Evolutionary conservation across 306 rosid species (phyloP).

Genomic region (Pueraria montana): DNA sequence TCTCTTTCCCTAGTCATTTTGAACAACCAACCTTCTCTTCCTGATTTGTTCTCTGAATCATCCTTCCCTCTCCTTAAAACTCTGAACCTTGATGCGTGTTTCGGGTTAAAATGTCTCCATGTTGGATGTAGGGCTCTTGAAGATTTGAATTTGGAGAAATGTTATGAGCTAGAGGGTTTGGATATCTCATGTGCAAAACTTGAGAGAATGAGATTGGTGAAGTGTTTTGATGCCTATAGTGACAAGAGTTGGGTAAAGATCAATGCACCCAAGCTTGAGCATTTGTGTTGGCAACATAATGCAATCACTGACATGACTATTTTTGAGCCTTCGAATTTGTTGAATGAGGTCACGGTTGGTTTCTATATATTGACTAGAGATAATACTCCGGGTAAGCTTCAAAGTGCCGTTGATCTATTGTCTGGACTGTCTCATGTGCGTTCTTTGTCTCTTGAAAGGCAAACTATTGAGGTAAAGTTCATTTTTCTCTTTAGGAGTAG

Average conservation of each 20-base stretch:
- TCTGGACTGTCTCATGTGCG: constrained; percentile 63
- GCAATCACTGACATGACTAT: constrained; percentile 52
- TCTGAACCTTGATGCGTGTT: constrained; percentile 61
- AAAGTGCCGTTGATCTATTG: constrained; percentile 62
- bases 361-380: constrained; percentile 53
- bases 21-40: constrained; percentile 60
- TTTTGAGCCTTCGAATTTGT: constrained; percentile 51
- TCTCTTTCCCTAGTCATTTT: constrained; percentile 60
- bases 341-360: constrained; percentile 67
- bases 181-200: constrained; percentile 61
- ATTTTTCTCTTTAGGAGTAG: background rate
- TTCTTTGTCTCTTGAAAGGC: constrained; percentile 60
- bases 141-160: constrained; percentile 64
- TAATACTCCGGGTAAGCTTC: constrained; percentile 56
- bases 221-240: constrained; percentile 64
- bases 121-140: constrained; percentile 62
- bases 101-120: constrained; percentile 60
- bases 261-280: constrained; percentile 58
- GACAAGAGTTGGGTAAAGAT: constrained; percentile 66
- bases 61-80: constrained; percentile 69
- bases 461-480: constrained; percentile 70
- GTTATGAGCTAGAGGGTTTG: constrained; percentile 64
- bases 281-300: constrained; percentile 66
- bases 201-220: constrained; percentile 49
- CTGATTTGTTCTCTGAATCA: constrained; percentile 66